Base-by-base conservation (phyloP, 345 rosid genomes). In the Bruguiera gymnorhiza region DNA sequence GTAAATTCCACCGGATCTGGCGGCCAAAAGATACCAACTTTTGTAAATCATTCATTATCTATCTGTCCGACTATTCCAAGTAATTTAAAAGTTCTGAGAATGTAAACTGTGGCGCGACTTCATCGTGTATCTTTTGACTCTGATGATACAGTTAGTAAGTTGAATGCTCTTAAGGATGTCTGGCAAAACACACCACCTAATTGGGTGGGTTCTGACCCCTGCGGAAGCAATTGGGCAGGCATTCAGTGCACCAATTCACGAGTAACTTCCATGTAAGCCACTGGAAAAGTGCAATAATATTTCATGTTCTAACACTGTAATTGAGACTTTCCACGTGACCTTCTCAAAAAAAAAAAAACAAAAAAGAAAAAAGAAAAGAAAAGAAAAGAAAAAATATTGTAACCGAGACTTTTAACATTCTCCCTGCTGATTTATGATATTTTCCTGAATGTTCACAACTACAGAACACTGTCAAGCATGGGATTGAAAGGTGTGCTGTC, bases 131-230 rank as follows among this genome's bases (percentile, higher is more conserved):
- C 51, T 11, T 11, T 27, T 46, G 21, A 24, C 6, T 51, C 16
- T 50, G 76, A 63, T 69, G 84, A 24, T 56, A 56, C 88, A 93
- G 98, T 48, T 56, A 2, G 36, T 77, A 79, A 65, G 5, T 66
- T 93, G 75, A 67, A 26, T 2, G 70, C 83, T 63, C 62, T 93
- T 36, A 80, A 54, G 77, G 53, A 0, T 52, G 46, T 8, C n/a
- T 87, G 93, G 97, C 24, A 76, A 34, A 83, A 70, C 27, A 16
- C 50, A 37, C 98, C 97, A 30, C 77, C 89, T 36, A 69, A 32
- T 64, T 93, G 98, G 98, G 60, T 11, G 21, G 86, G 88, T 4
- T 0, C 61, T 24, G 97, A 93, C 76, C 98, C 98, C 74, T 93
- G 98, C 74, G 86, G 86, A 73, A 71, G 58, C 68, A 39, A 39